These are phyloP conservation scores for Rhynchospora breviuscula DNA, from an alignment of 176 grass and related monocot species.

Conservation along the genomic window DNA sequence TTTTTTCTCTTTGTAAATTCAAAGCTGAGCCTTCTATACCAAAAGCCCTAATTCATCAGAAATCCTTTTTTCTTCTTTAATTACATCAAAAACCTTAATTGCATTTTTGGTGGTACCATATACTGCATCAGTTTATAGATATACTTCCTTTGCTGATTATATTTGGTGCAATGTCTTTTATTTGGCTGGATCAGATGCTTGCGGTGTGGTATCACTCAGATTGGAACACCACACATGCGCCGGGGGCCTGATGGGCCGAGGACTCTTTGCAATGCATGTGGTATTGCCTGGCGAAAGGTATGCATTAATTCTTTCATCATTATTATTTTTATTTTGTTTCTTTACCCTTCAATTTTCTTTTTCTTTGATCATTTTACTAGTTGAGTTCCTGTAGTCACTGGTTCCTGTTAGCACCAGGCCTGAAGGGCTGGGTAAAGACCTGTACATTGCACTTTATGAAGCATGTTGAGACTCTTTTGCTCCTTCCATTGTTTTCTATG, in stretches of 20 bases:
- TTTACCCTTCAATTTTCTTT: background rate
- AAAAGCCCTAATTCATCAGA: background rate
- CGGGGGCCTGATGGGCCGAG: constrained; percentile 83
- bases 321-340: background rate
- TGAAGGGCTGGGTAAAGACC: background rate
- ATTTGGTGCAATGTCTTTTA: constrained; percentile 19
- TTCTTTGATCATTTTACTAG: background rate
- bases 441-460: background rate
- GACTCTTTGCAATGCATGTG: constrained; percentile 90
- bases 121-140: background rate
- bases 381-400: background rate
- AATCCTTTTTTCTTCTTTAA: background rate
- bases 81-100: background rate
- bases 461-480: background rate
- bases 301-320: background rate
- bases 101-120: background rate
- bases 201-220: constrained; percentile 66
- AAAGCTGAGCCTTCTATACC: background rate
- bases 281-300: constrained; percentile 86
- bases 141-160: constrained; percentile 2
- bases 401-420: background rate
- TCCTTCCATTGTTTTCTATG: background rate
- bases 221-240: constrained; percentile 79
- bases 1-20: background rate
- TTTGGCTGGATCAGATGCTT: constrained; percentile 47